Evolutionary conservation across 768 basidiomycete species (phyloP).

Genomic region (Mycena crocata): DNA sequence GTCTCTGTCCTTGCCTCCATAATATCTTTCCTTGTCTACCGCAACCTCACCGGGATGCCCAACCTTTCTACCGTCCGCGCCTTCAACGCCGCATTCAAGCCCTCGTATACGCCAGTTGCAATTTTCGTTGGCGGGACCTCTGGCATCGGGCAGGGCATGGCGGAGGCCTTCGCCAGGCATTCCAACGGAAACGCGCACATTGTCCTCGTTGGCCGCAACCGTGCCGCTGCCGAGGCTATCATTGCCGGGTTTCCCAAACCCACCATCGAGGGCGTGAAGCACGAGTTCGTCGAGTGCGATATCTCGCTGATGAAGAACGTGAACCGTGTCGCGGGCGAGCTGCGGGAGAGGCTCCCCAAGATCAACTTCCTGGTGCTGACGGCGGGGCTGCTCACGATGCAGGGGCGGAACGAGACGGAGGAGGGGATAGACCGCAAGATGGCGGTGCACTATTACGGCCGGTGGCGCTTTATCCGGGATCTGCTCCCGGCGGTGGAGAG

Average conservation of each 20-base stretch:
- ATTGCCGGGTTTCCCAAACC: conserved; percentile 55
- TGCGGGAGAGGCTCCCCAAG: conserved; percentile 50
- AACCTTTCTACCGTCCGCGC: conserved; percentile 42
- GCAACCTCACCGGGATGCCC: conserved; percentile 39
- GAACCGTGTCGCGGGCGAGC: conserved; percentile 42
- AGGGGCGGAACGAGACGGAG: conserved; percentile 54
- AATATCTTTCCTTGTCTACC: conserved; percentile 14
- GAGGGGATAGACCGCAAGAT: conserved; percentile 59
- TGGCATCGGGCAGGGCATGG: conserved; percentile 62
- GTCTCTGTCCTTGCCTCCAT: conserved; percentile 17
- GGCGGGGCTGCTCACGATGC: conserved; percentile 52
- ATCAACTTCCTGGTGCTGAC: conserved; percentile 66
- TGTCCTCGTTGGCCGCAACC: conserved; percentile 65
- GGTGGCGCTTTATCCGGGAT: conserved; percentile 61
- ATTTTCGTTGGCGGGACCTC: conserved; percentile 60
- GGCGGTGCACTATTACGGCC: conserved; percentile 61
- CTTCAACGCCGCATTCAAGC: conserved; percentile 46
- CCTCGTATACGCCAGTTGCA: conserved; percentile 42
- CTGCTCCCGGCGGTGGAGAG: conserved; percentile 56
- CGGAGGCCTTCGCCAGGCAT: conserved; percentile 55
- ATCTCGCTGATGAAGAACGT: conserved; percentile 63
- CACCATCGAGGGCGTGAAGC: conserved; percentile 34
- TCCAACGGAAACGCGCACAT: conserved; percentile 65
- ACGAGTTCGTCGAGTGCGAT: conserved; percentile 66
- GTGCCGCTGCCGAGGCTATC: conserved; percentile 57